These are phyloP conservation scores for Aspergillus pseudonomiae DNA, from an alignment of 2,329 filamentous ascomycete genomes.

Conservation along the genomic window DNA sequence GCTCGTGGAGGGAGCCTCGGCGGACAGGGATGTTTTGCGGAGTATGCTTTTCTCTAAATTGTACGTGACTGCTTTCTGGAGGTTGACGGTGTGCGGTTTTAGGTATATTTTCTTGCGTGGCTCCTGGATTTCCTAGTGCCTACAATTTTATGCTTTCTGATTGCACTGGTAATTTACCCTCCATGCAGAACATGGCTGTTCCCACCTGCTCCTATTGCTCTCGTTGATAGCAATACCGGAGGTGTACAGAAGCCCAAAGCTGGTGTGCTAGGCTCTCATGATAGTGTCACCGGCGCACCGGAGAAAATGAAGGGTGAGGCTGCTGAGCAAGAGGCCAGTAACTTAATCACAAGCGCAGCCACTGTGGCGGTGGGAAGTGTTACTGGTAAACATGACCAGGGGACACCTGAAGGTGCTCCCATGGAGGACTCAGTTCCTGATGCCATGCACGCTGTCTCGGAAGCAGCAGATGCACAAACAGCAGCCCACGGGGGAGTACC, in stretches of 20 bases:
- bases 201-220: constrained; percentile 73
- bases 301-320: constrained; percentile 84
- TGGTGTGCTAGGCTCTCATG: constrained; percentile 73
- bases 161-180: constrained; percentile 69
- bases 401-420: constrained; percentile 56
- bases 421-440: constrained; percentile 59
- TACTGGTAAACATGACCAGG: constrained; percentile 73
- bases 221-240: constrained; percentile 71
- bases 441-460: constrained; percentile 43
- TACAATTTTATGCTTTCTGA: constrained; percentile 58
- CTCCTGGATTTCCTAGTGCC: constrained; percentile 71
- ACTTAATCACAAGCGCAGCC: constrained; percentile 75
- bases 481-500: constrained; percentile 54
- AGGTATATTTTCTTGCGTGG: constrained; percentile 68
- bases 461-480: constrained; percentile 55
- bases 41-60: constrained; percentile 51
- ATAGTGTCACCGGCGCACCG: constrained; percentile 77
- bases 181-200: constrained; percentile 67
- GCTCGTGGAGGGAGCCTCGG: constrained; percentile 76
- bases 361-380: constrained; percentile 76
- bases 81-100: background rate
- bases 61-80: background rate
- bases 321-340: constrained; percentile 79
- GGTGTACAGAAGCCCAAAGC: constrained; percentile 76
- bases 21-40: constrained; percentile 56